A percentile compares a stretch with the other conserved stretches of the same genome.
phyloP scores from a whole-genome alignment of 108 stramenopile genomes.

The Discostella pseudostelligera region DNA sequence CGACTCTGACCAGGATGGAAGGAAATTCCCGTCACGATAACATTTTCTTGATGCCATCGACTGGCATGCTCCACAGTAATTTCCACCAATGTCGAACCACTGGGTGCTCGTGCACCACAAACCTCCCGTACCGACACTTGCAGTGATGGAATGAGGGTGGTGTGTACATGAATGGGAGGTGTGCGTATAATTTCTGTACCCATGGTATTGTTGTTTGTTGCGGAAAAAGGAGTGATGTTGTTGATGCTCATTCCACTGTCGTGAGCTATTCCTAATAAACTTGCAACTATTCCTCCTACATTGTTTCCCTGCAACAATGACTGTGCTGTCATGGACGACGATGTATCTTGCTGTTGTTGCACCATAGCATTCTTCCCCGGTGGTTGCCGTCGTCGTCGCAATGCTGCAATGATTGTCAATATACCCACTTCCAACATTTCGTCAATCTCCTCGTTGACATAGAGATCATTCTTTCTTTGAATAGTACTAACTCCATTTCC shows the following conservation, averaged over 20 bases:
- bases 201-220: constrained; percentile 6
- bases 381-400: constrained; percentile 17
- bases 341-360: background rate
- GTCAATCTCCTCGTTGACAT: background rate
- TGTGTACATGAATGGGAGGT: constrained; percentile 20
- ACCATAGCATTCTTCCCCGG: too few relatives aligned
- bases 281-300: constrained; percentile 15
- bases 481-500: constrained; percentile 25
- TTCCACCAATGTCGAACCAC: constrained; percentile 68
- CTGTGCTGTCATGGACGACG: background rate
- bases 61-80: constrained; percentile 74
- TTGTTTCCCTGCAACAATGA: constrained; percentile 12
- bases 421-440: constrained; percentile 30
- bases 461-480: background rate
- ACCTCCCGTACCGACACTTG: constrained; percentile 37
- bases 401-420: constrained; percentile 23
- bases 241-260: constrained; percentile 4
- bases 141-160: constrained; percentile 32
- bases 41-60: constrained; percentile 56
- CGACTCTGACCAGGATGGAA: constrained; percentile 82
- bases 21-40: constrained; percentile 75
- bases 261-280: constrained; percentile 29
- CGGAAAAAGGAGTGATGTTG: background rate
- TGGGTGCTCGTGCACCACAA: constrained; percentile 44
- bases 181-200: constrained; percentile 33